Conservation (phyloP, 1,284 basidiomycete genomes). For the Moniliophthora roreri region DNA sequence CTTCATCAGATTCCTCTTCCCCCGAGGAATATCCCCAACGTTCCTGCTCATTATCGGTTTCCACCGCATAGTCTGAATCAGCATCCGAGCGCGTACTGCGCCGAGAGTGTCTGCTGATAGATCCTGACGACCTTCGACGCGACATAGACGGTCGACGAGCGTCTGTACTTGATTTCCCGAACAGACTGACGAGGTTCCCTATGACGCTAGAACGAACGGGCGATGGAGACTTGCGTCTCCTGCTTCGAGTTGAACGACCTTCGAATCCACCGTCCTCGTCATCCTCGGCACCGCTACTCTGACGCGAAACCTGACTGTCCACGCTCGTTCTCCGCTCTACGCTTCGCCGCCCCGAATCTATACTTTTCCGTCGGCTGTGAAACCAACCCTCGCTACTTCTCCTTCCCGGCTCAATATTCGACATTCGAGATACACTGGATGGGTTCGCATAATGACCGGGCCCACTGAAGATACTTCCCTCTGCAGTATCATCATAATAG, state of each 20-base stretch:
- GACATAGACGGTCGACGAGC: slow-evolving; percentile 54
- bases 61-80: slow-evolving; percentile 57
- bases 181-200: slow-evolving; percentile 69
- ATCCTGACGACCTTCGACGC: slow-evolving; percentile 48
- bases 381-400: slow-evolving; percentile 57
- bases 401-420: slow-evolving; percentile 52
- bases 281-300: slow-evolving; percentile 25
- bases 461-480: slow-evolving; percentile 73
- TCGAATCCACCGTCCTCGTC: slow-evolving; percentile 24
- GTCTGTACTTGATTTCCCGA: slow-evolving; percentile 48
- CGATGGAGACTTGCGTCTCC: slow-evolving; percentile 33
- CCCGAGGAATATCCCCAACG: slow-evolving; percentile 82
- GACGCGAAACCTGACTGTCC: slow-evolving; percentile 46
- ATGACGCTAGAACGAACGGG: slow-evolving; percentile 54
- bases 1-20: slow-evolving; percentile 62
- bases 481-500: slow-evolving; percentile 56
- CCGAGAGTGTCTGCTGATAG: slow-evolving; percentile 51
- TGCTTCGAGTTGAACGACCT: slow-evolving; percentile 23
- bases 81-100: slow-evolving; percentile 55
- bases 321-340: slow-evolving; percentile 43
- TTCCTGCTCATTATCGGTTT: slow-evolving; percentile 57
- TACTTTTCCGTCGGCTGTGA: slow-evolving; percentile 50
- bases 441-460: slow-evolving; percentile 71
- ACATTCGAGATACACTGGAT: slow-evolving; percentile 78
- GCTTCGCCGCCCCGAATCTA: slow-evolving; percentile 38